These are phyloP conservation scores for Quaeritorhiza haematococci DNA, from an alignment of 371 early-diverging fungal genomes.

Conservation along the genomic window DNA sequence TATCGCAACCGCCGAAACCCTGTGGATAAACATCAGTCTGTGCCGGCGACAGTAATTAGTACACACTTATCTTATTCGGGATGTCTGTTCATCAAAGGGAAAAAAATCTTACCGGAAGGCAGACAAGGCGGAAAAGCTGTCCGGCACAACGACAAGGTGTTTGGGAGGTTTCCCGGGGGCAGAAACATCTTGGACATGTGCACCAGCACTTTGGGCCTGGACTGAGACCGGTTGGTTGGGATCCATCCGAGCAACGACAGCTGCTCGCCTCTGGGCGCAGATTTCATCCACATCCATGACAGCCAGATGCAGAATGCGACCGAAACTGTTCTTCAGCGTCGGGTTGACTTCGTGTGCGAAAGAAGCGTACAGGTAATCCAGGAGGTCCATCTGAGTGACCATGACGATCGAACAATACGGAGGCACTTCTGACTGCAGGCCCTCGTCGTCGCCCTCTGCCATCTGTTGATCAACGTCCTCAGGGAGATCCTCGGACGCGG, in stretches of 20 bases:
- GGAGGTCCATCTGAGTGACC: constrained; percentile 21
- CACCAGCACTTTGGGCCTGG: too few species aligned
- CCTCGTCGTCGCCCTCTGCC: too few species aligned
- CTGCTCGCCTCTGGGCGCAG: too few species aligned
- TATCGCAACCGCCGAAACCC: constrained; percentile 35
- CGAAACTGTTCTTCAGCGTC: too few species aligned
- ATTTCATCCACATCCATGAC: constrained; percentile 13
- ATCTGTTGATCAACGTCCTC: too few species aligned
- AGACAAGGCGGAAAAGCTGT: constrained; percentile 20
- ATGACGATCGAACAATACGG: constrained; percentile 23
- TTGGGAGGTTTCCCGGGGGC: not conserved
- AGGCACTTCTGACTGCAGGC: too few species aligned
- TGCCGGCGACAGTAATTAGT: not conserved
- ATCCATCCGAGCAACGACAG: too few species aligned
- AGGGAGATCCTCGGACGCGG: too few species aligned
- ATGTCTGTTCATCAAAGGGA: too few species aligned
- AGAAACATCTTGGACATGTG: not conserved
- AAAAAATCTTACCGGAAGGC: constrained; percentile 21
- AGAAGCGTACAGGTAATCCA: not conserved
- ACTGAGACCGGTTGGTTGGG: too few species aligned
- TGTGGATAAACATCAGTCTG: constrained; percentile 26
- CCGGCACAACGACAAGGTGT: constrained; percentile 25
- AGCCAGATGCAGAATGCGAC: constrained; percentile 6
- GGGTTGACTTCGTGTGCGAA: too few species aligned
- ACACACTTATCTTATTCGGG: too few species aligned